Conservation (phyloP, 1,139 yeast genomes). For the Pneumocystis canis region DNA sequence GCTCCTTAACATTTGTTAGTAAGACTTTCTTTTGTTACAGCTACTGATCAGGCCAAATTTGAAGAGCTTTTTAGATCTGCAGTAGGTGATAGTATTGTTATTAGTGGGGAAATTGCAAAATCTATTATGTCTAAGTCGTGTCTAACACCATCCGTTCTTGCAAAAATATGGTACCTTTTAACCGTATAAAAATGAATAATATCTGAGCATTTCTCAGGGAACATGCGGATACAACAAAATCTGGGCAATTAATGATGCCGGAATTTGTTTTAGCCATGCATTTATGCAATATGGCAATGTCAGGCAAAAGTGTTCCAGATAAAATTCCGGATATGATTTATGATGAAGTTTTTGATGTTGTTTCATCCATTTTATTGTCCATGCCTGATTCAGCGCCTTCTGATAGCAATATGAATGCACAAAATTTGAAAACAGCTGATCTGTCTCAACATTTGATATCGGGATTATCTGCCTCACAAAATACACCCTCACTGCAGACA, state of each 20-base stretch:
- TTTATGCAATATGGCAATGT: slow-evolving; percentile 61
- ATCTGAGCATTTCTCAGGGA: slow-evolving; percentile 1
- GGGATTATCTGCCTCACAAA: slow-evolving; percentile 10
- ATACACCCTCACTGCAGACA: slow-evolving; percentile 17
- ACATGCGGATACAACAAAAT: slow-evolving; percentile 69
- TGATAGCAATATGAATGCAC: background rate
- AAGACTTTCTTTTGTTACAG: slow-evolving; percentile 69
- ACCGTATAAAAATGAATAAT: no score
- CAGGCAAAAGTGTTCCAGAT: slow-evolving; percentile 65
- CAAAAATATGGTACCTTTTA: slow-evolving; percentile 91
- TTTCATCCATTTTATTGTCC: slow-evolving; percentile 65
- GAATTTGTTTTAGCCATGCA: slow-evolving; percentile 91
- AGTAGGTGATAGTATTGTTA: slow-evolving; percentile 42
- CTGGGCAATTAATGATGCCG: slow-evolving; percentile 78
- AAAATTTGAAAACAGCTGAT: background rate
- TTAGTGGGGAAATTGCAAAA: slow-evolving; percentile 62
- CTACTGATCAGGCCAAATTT: slow-evolving; percentile 72
- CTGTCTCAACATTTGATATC: slow-evolving; percentile 4
- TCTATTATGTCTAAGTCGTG: slow-evolving; percentile 70
- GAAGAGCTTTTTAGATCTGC: slow-evolving; percentile 48
- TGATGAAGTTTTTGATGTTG: slow-evolving; percentile 75
- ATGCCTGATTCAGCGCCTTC: background rate
- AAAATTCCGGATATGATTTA: slow-evolving; percentile 54
- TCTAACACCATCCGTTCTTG: slow-evolving; percentile 57
- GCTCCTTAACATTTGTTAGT: slow-evolving; percentile 31